Evolutionary conservation across 2,329 filamentous ascomycete species (phyloP).

Genomic region (Xylaria arbuscula): DNA sequence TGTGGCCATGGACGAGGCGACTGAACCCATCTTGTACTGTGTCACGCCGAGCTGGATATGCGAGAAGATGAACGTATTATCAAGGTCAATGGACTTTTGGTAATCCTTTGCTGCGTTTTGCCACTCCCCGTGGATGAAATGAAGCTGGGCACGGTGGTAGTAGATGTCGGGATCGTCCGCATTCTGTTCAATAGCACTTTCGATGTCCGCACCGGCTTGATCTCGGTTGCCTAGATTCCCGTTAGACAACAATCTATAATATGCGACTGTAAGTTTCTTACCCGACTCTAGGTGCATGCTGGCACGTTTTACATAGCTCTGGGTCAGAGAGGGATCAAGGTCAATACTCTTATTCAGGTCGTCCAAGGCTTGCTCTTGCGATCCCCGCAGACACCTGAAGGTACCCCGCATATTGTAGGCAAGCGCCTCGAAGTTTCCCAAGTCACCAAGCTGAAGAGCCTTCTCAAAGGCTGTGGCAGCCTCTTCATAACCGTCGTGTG

Average conservation of each 20-base stretch:
- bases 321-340: slow-evolving; percentile 85
- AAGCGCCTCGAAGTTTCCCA: slow-evolving; percentile 86
- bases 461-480: slow-evolving; percentile 87
- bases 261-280: slow-evolving; percentile 54
- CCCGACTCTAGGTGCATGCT: slow-evolving; percentile 97
- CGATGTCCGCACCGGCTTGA: slow-evolving; percentile 89
- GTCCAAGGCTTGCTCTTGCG: slow-evolving; percentile 81
- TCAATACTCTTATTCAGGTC: slow-evolving; percentile 95
- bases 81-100: slow-evolving; percentile 98
- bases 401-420: slow-evolving; percentile 98
- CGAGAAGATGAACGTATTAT: slow-evolving; percentile 97
- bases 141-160: slow-evolving; percentile 97
- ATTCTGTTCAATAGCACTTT: slow-evolving; percentile 85
- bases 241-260: slow-evolving; percentile 13
- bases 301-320: slow-evolving; percentile 98
- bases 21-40: slow-evolving; percentile 99
- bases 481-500: slow-evolving; percentile 90
- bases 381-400: slow-evolving; percentile 91
- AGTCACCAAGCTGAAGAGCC: slow-evolving; percentile 82
- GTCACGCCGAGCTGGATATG: slow-evolving; percentile 99
- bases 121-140: slow-evolving; percentile 97
- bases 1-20: slow-evolving; percentile 97
- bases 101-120: slow-evolving; percentile 96
- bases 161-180: slow-evolving; percentile 94
- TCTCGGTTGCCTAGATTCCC: slow-evolving; percentile 75